Conservation (phyloP, 805 yeast genomes). For the Tetrapisispora phaffii region DNA sequence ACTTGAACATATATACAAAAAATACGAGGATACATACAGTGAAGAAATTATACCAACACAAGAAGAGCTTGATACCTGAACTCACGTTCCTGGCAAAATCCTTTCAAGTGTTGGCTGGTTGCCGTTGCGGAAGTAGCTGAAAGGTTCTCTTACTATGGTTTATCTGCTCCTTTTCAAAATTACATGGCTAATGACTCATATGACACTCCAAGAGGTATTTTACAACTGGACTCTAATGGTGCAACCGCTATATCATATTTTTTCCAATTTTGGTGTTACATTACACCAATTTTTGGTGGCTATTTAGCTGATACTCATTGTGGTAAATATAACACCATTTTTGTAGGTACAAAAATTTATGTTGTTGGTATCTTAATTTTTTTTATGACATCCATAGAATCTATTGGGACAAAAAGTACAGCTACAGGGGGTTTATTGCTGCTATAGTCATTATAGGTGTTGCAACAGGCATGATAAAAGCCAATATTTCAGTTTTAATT, state of each 20-base stretch:
- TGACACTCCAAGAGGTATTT: slow-evolving; percentile 41
- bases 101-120: slow-evolving; percentile 43
- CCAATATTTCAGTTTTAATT: slow-evolving; percentile 58
- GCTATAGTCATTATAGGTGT: slow-evolving; percentile 46
- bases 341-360: slow-evolving; percentile 49
- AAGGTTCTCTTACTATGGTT: slow-evolving; percentile 72
- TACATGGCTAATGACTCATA: slow-evolving; percentile 53
- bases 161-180: slow-evolving; percentile 67
- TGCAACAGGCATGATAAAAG: slow-evolving; percentile 75
- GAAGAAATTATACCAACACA: slow-evolving; percentile 20
- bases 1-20: too few species aligned
- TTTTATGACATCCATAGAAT: slow-evolving; percentile 60
- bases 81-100: slow-evolving; percentile 35
- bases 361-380: slow-evolving; percentile 52
- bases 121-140: slow-evolving; percentile 69
- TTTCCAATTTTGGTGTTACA: slow-evolving; percentile 74
- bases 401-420: slow-evolving; percentile 39
- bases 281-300: slow-evolving; percentile 72
- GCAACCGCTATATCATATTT: slow-evolving; percentile 67
- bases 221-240: slow-evolving; percentile 48
- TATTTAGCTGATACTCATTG: slow-evolving; percentile 62
- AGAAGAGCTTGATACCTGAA: slow-evolving; percentile 23
- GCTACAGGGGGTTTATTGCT: slow-evolving; percentile 52
- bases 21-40: background rate
- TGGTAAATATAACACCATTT: slow-evolving; percentile 65